Conservation (phyloP, 148 eudicot genomes). For the Gaultheria prostrata region DNA sequence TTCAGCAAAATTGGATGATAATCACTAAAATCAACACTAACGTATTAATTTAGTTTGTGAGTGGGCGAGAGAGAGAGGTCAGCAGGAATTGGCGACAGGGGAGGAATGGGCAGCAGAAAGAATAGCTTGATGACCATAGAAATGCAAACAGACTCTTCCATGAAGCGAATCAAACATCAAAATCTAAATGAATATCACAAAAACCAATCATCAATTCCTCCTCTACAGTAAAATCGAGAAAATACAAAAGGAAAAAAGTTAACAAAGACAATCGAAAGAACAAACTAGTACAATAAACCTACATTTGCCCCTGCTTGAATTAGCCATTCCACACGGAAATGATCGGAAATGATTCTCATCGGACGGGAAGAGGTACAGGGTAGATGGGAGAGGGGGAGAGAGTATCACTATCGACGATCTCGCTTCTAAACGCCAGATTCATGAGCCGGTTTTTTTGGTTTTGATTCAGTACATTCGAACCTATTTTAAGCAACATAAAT, state of each 20-base stretch:
- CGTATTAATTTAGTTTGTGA: too few species aligned
- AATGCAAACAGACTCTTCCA: slow-evolving; percentile 35
- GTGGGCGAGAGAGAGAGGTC: too few species aligned
- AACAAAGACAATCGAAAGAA: not conserved
- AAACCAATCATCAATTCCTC: slow-evolving; percentile 8
- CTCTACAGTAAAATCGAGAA: not conserved
- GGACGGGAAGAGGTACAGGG: too few species aligned
- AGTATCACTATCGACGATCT: too few species aligned
- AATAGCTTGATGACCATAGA: slow-evolving; percentile 30
- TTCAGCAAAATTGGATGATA: too few species aligned
- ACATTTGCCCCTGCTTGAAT: slow-evolving; percentile 37
- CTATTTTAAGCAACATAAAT: too few species aligned
- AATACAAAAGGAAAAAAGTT: not conserved
- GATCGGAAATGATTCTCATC: too few species aligned
- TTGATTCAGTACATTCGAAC: too few species aligned
- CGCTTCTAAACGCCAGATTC: too few species aligned
- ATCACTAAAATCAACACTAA: too few species aligned
- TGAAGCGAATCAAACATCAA: slow-evolving; percentile 28
- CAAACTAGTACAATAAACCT: not conserved
- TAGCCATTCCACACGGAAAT: slow-evolving; percentile 27
- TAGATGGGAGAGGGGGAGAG: too few species aligned
- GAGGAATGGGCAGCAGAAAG: slow-evolving; percentile 26
- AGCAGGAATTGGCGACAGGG: slow-evolving; percentile 27
- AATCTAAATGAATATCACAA: slow-evolving; percentile 23
- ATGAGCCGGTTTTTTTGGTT: too few species aligned